Percentiles rank a stretch among this genome's conserved stretches.
Conservation (phyloP, 1,139 yeast genomes). For the Cylindricascospora bacillispora region DNA sequence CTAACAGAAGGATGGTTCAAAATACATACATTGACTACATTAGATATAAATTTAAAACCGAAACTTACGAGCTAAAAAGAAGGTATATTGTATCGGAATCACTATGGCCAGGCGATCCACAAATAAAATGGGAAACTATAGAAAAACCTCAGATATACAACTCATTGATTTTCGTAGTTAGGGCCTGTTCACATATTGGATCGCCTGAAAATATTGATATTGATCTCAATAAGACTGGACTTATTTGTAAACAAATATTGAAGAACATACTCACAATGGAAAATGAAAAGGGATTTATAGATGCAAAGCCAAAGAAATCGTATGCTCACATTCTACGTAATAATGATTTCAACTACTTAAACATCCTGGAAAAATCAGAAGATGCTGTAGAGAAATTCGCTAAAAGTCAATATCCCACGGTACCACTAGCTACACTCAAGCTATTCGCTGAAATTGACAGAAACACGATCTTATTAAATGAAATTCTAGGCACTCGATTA, state of each 20-base stretch:
- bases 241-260: constrained; percentile 14
- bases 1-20: constrained; percentile 15
- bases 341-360: constrained; percentile 9
- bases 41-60: constrained; percentile 18
- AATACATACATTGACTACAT: constrained; percentile 18
- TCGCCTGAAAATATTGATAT: constrained; percentile 4
- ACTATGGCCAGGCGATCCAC: too few species aligned
- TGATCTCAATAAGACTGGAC: constrained; percentile 9
- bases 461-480: constrained; percentile 16
- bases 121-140: too few species aligned
- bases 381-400: neutral
- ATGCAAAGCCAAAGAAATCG: neutral
- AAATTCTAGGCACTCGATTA: constrained; percentile 15
- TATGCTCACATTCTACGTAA: constrained; percentile 5
- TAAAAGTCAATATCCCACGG: neutral
- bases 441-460: constrained; percentile 17
- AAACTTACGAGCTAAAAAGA: constrained; percentile 14
- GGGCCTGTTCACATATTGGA: constrained; percentile 9
- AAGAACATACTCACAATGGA: constrained; percentile 21
- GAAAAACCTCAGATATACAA: constrained; percentile 5
- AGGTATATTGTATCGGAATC: too few species aligned
- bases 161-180: constrained; percentile 14
- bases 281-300: constrained; percentile 10
- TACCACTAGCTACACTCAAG: constrained; percentile 3
- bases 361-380: neutral